Percentiles rank a stretch among this genome's conserved stretches.
These are phyloP conservation scores for Trichoderma oligosporum DNA, from an alignment of 2,329 filamentous ascomycete species.

Conservation along the genomic window DNA sequence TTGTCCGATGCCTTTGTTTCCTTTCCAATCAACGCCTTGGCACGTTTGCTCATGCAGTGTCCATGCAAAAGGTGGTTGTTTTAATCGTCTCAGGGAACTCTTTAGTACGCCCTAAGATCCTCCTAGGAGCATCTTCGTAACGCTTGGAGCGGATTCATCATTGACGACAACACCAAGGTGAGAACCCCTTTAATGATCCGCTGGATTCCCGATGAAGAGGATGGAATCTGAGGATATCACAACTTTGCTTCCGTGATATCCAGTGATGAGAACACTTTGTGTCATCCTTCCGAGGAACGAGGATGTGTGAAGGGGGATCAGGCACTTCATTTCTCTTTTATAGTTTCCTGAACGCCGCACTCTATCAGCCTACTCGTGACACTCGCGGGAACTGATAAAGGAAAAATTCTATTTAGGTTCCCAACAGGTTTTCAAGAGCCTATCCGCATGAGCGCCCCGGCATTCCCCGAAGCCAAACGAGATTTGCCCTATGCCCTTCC, in stretches of 20 bases:
- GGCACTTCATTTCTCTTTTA: slow-evolving; percentile 7
- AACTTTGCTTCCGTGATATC: not conserved
- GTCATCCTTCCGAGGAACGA: slow-evolving; percentile 4
- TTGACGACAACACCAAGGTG: not conserved
- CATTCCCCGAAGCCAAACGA: no score
- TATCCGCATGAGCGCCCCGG: no score
- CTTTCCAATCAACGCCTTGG: not conserved
- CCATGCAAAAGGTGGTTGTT: not conserved
- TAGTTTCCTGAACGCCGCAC: slow-evolving; percentile 3
- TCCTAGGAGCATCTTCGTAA: not conserved
- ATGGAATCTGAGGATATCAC: not conserved
- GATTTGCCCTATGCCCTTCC: no score
- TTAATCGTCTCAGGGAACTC: slow-evolving; percentile 5
- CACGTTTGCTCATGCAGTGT: not conserved
- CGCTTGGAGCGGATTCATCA: not conserved
- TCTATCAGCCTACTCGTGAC: not conserved
- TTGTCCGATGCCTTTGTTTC: not conserved
- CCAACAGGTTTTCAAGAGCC: no score
- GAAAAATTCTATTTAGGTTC: not conserved
- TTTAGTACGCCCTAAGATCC: not conserved
- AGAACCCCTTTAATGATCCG: not conserved
- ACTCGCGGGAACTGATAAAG: not conserved
- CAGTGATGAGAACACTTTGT: not conserved
- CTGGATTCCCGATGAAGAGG: not conserved
- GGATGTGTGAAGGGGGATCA: not conserved